phyloP scores from a whole-genome alignment of 73 alveolate genomes.

The Blepharisma stoltei region DNA sequence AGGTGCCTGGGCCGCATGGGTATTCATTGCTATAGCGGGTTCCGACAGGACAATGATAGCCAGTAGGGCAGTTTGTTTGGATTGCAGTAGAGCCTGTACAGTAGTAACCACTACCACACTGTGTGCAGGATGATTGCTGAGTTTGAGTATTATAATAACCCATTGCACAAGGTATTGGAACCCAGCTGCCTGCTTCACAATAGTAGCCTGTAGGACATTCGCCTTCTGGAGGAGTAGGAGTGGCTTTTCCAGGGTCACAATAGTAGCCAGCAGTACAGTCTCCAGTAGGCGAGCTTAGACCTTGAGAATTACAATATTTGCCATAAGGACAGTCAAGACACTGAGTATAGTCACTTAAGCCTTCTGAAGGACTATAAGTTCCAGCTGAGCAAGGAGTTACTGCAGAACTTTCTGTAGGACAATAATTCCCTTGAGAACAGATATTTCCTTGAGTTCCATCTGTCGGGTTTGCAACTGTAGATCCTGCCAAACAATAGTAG shows the following conservation, averaged over 20 bases:
- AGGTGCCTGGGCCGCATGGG: constrained; percentile 54
- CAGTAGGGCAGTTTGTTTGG: constrained; percentile 50
- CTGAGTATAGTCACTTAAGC: not conserved
- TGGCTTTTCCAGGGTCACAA: constrained; percentile 45
- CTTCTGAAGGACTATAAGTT: constrained; percentile 40
- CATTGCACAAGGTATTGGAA: constrained; percentile 40
- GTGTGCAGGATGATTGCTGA: constrained; percentile 35
- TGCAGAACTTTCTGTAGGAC: constrained; percentile 53
- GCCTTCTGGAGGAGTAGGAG: constrained; percentile 30
- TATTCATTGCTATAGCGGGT: constrained; percentile 33
- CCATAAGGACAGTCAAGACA: constrained; percentile 68
- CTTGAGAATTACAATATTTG: constrained; percentile 51
- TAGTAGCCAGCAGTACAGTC: constrained; percentile 72
- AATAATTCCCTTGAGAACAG: constrained; percentile 58
- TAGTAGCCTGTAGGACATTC: constrained; percentile 51
- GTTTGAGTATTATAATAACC: constrained; percentile 44
- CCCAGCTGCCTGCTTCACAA: constrained; percentile 49
- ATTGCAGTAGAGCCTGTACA: constrained; percentile 19
- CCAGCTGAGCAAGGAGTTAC: constrained; percentile 70
- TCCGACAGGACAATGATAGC: constrained; percentile 71
- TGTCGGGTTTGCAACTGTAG: constrained; percentile 50
- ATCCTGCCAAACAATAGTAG: constrained; percentile 46
- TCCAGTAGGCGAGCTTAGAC: constrained; percentile 41
- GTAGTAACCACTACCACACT: constrained; percentile 46
- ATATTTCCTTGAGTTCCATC: constrained; percentile 59